Conservation (phyloP, 495 filamentous ascomycete genomes). For the Xylaria intraflava region DNA sequence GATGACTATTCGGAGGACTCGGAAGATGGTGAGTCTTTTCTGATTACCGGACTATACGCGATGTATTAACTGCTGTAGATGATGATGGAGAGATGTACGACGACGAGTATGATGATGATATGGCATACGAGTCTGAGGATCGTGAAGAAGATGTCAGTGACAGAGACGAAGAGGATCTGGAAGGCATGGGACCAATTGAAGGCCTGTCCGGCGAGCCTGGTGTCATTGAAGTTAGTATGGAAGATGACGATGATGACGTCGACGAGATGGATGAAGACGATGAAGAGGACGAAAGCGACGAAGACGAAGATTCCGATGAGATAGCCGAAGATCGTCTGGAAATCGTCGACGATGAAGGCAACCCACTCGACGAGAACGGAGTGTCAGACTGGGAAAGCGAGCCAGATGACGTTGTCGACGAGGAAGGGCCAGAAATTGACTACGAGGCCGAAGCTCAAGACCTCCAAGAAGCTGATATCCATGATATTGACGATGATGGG, state of each 20-base stretch:
- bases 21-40: constrained; percentile 45
- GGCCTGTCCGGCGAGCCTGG: constrained; percentile 72
- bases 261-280: constrained; percentile 59
- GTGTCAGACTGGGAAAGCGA: constrained; percentile 50
- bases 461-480: constrained; percentile 34
- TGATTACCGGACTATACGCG: background rate
- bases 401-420: constrained; percentile 51
- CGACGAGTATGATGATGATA: constrained; percentile 75
- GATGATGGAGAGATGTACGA: constrained; percentile 79
- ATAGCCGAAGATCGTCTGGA: constrained; percentile 49
- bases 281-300: constrained; percentile 49
- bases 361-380: constrained; percentile 47
- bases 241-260: constrained; percentile 67
- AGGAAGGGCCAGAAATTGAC: constrained; percentile 44
- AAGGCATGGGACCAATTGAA: constrained; percentile 79
- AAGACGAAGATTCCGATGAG: constrained; percentile 43
- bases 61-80: constrained; percentile 33
- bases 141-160: constrained; percentile 88
- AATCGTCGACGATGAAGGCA: constrained; percentile 51
- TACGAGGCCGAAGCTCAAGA: constrained; percentile 42
- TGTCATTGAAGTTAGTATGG: constrained; percentile 77
- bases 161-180: constrained; percentile 62
- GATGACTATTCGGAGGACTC: constrained; percentile 60
- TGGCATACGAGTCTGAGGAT: constrained; percentile 76
- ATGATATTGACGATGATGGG: constrained; percentile 34